These are phyloP conservation scores for Yamadazyma dushanensis DNA, from an alignment of 1,139 yeast species.

Conservation along the genomic window DNA sequence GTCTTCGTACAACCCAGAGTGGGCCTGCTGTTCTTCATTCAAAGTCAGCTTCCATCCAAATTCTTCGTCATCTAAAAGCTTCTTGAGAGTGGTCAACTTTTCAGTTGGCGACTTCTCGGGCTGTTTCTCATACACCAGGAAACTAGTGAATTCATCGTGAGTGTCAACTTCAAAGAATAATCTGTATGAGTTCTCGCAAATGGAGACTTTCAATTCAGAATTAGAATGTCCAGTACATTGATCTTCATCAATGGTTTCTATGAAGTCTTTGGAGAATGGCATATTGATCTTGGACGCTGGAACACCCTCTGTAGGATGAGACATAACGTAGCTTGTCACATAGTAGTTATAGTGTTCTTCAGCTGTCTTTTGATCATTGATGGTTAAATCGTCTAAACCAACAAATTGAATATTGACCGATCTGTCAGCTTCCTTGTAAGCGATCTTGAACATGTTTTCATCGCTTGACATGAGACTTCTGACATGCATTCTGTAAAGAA, in stretches of 20 bases:
- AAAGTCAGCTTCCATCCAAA: conserved; percentile 41
- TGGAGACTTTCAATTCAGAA: conserved; percentile 77
- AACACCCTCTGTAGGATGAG: conserved; percentile 96
- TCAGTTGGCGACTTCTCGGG: conserved; percentile 27
- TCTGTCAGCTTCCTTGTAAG: conserved; percentile 56
- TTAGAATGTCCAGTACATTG: conserved; percentile 64
- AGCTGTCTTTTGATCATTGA: conserved; percentile 70
- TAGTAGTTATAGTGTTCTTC: conserved; percentile 92
- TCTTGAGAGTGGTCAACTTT: conserved; percentile 26
- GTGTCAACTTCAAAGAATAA: conserved; percentile 82
- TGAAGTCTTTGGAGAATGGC: conserved; percentile 69
- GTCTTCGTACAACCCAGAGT: conserved; percentile 22
- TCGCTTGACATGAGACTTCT: conserved; percentile 78
- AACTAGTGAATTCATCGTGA: conserved; percentile 74
- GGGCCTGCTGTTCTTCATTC: conserved; percentile 23
- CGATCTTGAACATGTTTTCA: conserved; percentile 89
- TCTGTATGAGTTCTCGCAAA: conserved; percentile 77
- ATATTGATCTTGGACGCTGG: conserved; percentile 73
- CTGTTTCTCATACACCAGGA: conserved; percentile 41
- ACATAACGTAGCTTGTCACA: conserved; percentile 87
- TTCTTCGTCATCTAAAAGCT: conserved; percentile 33
- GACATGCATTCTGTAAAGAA: conserved; percentile 84
- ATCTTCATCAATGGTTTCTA: conserved; percentile 60
- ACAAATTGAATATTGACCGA: conserved; percentile 78
- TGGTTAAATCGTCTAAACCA: conserved; percentile 83